Evolutionary conservation across 768 basidiomycete species (phyloP).

Genomic region (Phaeotremella skinneri): DNA sequence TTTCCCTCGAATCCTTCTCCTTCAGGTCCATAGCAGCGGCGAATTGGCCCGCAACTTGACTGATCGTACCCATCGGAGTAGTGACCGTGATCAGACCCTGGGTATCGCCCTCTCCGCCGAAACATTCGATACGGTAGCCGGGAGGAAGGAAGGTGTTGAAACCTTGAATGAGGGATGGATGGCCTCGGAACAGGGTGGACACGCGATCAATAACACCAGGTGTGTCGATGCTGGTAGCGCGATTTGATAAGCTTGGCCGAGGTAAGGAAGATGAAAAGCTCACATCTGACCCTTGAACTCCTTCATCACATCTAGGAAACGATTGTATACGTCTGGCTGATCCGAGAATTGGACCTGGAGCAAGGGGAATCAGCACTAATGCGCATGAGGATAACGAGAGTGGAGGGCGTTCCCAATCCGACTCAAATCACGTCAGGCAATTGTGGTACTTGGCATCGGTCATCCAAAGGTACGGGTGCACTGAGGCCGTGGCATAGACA

Average conservation of each 20-base stretch:
- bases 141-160: conserved; percentile 97
- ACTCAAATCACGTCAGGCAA: too few species aligned
- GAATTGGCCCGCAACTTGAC: conserved; percentile 46
- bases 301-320: conserved; percentile 96
- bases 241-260: neutral
- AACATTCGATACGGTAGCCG: conserved; percentile 84
- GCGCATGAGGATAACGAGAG: too few species aligned
- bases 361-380: too few species aligned
- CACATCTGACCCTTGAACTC: conserved; percentile 89
- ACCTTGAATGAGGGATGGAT: conserved; percentile 86
- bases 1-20: conserved; percentile 29
- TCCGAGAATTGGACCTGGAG: conserved; percentile 72
- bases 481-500: too few species aligned
- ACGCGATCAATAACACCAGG: conserved; percentile 96
- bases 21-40: conserved; percentile 38
- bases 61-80: conserved; percentile 49
- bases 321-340: conserved; percentile 90
- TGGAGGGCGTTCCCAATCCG: neutral
- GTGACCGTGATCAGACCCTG: conserved; percentile 49
- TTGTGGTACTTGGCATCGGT: too few species aligned
- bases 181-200: conserved; percentile 85
- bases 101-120: conserved; percentile 35
- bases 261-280: conserved; percentile 7
- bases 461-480: too few species aligned
- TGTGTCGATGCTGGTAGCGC: conserved; percentile 76